Evolutionary conservation across 2,329 filamentous ascomycete genomes (phyloP), one percentile per base, ranked within the genome.

Genomic region (Emergomyces orientalis): DNA sequence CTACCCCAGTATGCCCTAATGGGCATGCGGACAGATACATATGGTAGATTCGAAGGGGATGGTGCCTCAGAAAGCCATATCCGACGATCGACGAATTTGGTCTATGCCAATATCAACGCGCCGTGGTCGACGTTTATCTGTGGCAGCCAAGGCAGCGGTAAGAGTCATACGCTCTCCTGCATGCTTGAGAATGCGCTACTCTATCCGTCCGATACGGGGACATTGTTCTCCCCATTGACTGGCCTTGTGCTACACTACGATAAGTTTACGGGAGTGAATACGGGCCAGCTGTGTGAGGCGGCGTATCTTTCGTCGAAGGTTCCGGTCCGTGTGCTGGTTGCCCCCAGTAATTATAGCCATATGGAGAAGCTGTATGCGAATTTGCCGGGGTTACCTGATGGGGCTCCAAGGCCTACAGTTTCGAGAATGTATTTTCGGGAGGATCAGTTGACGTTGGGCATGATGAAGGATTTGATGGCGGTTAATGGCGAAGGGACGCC

Each of bases 61-160:
- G 43, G 27, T 2, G 32, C 51, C 8, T 49, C 61, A 7, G 51
- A 62, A 11, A n/a, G 43, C 37, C 62, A 62, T 8, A 30, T 32
- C n/a, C 30, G 51, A 30, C 56, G 54, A 14, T 41, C 22, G 55
- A 57, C 56, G 2, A 63, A 71, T 37, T 62, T 73, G n/a, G 59
- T 74, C 4, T 74, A 71, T 43, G 63, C 67, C 22, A 86, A 86
- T 65, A 80, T 80, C 1, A 79, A 83, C 32, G 75, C 78, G 0
- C 84, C 85, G 0, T 84, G 79, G 66, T 86, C 83, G 0, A 76
- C 79, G 0, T 87, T 87, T 69, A 82, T 88, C 25, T 88, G 85
- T 64, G 85, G 85, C 1, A 81, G 81, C 1, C 84, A 87, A 67
- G 85, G 85, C 0, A 82, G 80, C 51, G 85, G 85, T 0, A 87